Base-by-base conservation (phyloP, 2,329 filamentous ascomycete genomes). In the Fusarium irregulare region DNA sequence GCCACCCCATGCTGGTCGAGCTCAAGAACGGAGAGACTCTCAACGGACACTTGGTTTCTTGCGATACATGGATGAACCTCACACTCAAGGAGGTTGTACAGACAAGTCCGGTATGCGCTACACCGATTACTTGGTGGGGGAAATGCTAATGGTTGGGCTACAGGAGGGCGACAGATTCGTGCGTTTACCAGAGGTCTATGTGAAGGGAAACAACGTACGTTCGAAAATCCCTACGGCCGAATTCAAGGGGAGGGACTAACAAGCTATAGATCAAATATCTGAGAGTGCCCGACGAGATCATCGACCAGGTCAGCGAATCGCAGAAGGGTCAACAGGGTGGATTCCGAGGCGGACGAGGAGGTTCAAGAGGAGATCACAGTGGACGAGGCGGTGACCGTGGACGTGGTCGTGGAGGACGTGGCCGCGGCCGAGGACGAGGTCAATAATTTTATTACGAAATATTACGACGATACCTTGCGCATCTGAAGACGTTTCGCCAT, bases 61-160 rank as follows among this genome's bases (percentile, higher is more conserved):
- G 95, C 89, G 96, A 99, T 81, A 99, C 95, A 50, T 99, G 96
- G 94, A 99, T 99, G 96, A 99, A 99, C 83, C 85, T 99, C 75
- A 98, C 95, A 4, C 83, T 99, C 73, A 97, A 96, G 81, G 96
- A 98, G 81, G 97, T 99, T 23, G 93, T 98, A 37, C 95, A 98
- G 82, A 98, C 96, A 20, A 97, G 92, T 78, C 91, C 95, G 25
- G 89, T 92, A 82, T 54, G 85, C 58, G 20, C 41, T 27, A 23
- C 45, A 16, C 51, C 56, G 28, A 57, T 48, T 30, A 11, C 23
- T 51, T 14, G 34, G 46, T 21, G 28, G 44, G 23, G 37, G 32
- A 44, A 23, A 46, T 54, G 45, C 74, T 76, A 53, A 76, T 56
- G 27, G 21, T 47, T 37, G 32, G 34, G 49, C 54, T 65, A 89